Evolutionary conservation across 441 rosid species (phyloP).

Genomic region (Macaranga tanarius): DNA sequence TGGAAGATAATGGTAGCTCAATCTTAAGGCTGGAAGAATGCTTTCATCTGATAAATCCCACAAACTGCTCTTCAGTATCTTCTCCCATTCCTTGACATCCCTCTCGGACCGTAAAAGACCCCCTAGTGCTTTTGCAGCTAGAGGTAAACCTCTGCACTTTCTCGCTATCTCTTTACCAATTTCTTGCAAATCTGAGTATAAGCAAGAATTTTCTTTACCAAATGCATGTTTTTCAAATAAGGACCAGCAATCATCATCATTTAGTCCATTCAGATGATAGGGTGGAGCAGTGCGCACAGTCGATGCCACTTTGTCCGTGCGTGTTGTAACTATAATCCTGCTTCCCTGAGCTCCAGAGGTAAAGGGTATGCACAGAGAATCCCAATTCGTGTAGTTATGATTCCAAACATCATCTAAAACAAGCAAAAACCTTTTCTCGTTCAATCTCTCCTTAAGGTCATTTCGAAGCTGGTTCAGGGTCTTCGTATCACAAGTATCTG

Average conservation of each 20-base stretch:
- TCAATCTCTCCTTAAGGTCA: no score
- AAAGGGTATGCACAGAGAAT: no score
- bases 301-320: no score
- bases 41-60: slow-evolving; percentile 25
- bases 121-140: slow-evolving; percentile 30
- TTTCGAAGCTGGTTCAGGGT: no score
- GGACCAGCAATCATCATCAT: slow-evolving; percentile 15
- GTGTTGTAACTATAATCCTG: no score
- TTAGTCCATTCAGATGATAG: slow-evolving; percentile 4
- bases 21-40: slow-evolving; percentile 22
- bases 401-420: no score
- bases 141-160: slow-evolving; percentile 33
- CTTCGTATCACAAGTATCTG: no score
- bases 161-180: slow-evolving; percentile 25
- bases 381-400: no score
- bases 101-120: slow-evolving; percentile 20
- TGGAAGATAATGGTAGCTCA: slow-evolving; percentile 36
- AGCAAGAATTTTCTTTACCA: background rate
- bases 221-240: slow-evolving; percentile 26
- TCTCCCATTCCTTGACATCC: slow-evolving; percentile 24
- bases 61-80: slow-evolving; percentile 21
- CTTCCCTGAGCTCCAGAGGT: no score
- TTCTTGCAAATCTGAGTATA: background rate
- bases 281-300: no score
- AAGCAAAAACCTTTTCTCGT: no score